A percentile compares a stretch with the other conserved stretches of the same genome.
Evolutionary conservation across 1,284 basidiomycete species (phyloP).

Genomic region (Gymnopus androsaceus): DNA sequence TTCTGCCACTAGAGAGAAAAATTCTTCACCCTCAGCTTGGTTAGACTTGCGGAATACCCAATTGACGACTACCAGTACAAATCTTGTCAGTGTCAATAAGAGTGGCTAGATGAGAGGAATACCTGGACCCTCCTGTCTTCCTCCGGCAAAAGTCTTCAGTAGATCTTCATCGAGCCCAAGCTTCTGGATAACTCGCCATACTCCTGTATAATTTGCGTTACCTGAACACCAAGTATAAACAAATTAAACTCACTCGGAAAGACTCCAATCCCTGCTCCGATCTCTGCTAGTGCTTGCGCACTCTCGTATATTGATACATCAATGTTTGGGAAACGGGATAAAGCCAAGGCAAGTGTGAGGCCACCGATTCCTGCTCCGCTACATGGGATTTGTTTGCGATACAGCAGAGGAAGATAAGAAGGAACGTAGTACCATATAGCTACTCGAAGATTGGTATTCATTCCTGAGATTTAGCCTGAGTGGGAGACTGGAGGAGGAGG

Average conservation of each 20-base stretch:
- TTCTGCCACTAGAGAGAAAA: conserved; percentile 47
- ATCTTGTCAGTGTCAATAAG: neutral
- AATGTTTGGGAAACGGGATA: conserved; percentile 39
- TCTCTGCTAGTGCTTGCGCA: conserved; percentile 36
- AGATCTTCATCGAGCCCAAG: conserved; percentile 52
- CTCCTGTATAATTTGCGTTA: conserved; percentile 17
- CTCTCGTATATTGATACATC: conserved; percentile 46
- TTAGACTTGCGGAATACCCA: conserved; percentile 55
- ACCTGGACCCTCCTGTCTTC: conserved; percentile 36
- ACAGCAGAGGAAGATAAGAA: neutral
- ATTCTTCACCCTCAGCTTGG: conserved; percentile 44
- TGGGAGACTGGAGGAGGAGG: too few relatives aligned
- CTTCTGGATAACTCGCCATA: conserved; percentile 49
- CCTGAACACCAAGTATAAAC: neutral
- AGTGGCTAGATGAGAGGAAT: too few relatives aligned
- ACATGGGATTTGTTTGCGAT: neutral
- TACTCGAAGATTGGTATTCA: conserved; percentile 19
- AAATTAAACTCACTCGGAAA: conserved; percentile 45
- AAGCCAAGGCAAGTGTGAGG: conserved; percentile 35
- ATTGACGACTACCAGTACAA: conserved; percentile 28
- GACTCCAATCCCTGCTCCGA: conserved; percentile 51
- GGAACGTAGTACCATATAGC: conserved; percentile 18
- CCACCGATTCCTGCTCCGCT: conserved; percentile 44
- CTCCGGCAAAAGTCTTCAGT: conserved; percentile 39
- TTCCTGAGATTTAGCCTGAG: too few relatives aligned